Conservation (phyloP, 139 green algal genomes). For the Haematococcus lacustris region DNA sequence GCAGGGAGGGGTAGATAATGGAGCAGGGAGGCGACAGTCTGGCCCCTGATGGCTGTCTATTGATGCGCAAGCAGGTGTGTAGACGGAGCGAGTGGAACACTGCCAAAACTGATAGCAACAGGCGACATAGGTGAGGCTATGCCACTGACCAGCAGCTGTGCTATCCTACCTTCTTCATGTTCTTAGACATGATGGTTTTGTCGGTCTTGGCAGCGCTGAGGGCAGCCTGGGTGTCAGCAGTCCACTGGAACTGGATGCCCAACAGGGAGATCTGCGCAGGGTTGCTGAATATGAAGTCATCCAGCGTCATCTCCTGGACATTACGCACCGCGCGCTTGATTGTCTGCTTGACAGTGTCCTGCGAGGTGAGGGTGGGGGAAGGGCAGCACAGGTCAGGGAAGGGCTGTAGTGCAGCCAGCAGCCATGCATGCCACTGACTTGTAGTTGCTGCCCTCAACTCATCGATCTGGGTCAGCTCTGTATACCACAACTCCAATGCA, state of each 20-base stretch:
- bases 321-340: slow-evolving; percentile 73
- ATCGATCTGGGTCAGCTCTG: no score
- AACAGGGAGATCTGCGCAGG: slow-evolving; percentile 83
- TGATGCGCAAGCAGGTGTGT: neutral
- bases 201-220: slow-evolving; percentile 65
- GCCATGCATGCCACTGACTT: no score
- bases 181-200: slow-evolving; percentile 80
- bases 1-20: no score
- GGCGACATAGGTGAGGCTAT: no score
- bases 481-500: no score
- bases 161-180: slow-evolving; percentile 82
- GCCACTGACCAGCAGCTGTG: neutral
- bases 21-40: no score
- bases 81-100: no score
- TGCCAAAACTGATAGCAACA: no score
- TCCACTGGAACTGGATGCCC: slow-evolving; percentile 95
- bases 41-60: no score
- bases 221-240: slow-evolving; percentile 76
- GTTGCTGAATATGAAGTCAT: slow-evolving; percentile 84
- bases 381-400: no score
- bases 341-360: slow-evolving; percentile 71
- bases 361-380: slow-evolving; percentile 39
- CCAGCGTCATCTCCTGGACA: slow-evolving; percentile 73
- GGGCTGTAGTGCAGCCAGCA: no score
- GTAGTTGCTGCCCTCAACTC: no score